Evolutionary conservation across 2,329 filamentous ascomycete species (phyloP), one percentile per base, ranked within the genome.

Genomic region (Sporothrix euskadiensis): DNA sequence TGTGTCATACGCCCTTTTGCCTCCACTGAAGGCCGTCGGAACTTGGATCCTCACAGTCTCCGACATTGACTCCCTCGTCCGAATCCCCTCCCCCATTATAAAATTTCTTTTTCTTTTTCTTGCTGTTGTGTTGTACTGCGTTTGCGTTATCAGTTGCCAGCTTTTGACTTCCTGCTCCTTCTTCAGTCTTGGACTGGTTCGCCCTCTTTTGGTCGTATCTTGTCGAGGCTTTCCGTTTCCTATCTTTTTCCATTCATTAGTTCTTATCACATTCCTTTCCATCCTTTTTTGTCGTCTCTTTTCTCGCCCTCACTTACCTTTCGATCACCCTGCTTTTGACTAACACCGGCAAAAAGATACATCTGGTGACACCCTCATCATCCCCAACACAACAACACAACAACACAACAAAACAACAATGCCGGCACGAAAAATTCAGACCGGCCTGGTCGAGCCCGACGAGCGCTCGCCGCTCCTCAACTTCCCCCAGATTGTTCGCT

Each of bases 391-490:
- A 26, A 26, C 26, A 26, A 26, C 26, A 26, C 26, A 26, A 26
- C 26, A 26, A 26, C 26, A 26, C 26, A 26, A 26, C 22, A 59
- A n/a, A 35, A 26, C 32, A 8, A 66, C 7, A 19, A 68, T 74
- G 73, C 39, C 52, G 26, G 52, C 52, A 56, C 26, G 73, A 14
- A 35, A 59, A 3, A 49, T 49, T 16, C 35, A 32, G 49, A 59
- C 59, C 16, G 61, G 57, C 32, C 14, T 41, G 32, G 59, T 44
- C 35, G 54, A 54, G 44, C 69, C 73, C 10, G 63, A 73, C 12
- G 74, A 75, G 63, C 61, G 59, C 52, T 75, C 73, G 14, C 73
- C 73, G n/a, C 71, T 73, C 22, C 44, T 76, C n/a, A 30, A 49
- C 14, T 63, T 54, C 44, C 47, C 56, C 26, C 73, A 65, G 30